These are phyloP conservation scores for Ustilago lituana DNA, from an alignment of 1,284 basidiomycete species.

Conservation along the genomic window DNA sequence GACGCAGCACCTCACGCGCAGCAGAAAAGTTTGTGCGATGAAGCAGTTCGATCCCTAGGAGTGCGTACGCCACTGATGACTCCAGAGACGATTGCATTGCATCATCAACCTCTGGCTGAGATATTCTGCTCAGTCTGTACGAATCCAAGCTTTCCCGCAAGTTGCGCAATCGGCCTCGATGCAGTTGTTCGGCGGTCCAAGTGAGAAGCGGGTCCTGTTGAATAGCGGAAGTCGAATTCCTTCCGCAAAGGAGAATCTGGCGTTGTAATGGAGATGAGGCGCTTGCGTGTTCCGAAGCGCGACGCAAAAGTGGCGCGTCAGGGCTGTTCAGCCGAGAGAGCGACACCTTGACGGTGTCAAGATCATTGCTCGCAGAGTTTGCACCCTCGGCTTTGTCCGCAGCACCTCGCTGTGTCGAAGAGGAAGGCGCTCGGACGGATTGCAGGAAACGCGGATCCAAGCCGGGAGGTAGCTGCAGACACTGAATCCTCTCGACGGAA, in stretches of 20 bases:
- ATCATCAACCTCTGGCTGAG: not conserved
- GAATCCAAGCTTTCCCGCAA: conserved; percentile 18
- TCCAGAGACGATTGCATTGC: conserved; percentile 11
- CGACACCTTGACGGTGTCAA: conserved; percentile 25
- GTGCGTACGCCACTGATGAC: conserved; percentile 22
- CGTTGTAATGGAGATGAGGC: conserved; percentile 5
- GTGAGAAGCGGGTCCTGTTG: conserved; percentile 25
- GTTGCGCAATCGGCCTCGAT: conserved; percentile 19
- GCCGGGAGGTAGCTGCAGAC: conserved; percentile 40
- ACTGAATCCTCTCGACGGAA: conserved; percentile 43
- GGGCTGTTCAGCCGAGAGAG: conserved; percentile 4
- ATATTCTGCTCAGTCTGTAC: conserved; percentile 1
- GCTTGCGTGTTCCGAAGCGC: conserved; percentile 6
- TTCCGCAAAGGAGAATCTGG: conserved; percentile 36
- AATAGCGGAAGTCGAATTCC: conserved; percentile 29
- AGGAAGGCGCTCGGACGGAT: conserved; percentile 6
- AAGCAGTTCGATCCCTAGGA: conserved; percentile 43
- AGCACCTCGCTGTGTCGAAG: not conserved
- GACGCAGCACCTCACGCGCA: conserved; percentile 24
- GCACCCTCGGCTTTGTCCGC: not conserved
- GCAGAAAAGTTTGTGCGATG: conserved; percentile 32
- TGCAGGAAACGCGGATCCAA: conserved; percentile 57
- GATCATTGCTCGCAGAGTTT: not conserved
- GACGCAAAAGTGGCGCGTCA: conserved; percentile 10
- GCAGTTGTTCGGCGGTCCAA: conserved; percentile 28